phyloP scores from a whole-genome alignment of 257 asterid genomes.

The Henckelia pumila region DNA sequence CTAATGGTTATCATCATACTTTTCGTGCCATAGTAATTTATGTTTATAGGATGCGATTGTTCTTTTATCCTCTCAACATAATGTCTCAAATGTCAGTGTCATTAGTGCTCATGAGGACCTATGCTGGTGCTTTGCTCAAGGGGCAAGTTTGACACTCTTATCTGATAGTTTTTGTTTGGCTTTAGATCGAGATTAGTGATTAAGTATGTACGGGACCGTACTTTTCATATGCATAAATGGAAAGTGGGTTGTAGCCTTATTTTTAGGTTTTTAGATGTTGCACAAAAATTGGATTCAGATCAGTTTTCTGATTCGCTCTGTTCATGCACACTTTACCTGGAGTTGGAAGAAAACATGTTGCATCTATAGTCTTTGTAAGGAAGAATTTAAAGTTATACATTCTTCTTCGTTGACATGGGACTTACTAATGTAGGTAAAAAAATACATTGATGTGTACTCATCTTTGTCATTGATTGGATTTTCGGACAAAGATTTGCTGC shows the following conservation, averaged over 20 bases:
- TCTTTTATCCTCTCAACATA: too few relatives aligned
- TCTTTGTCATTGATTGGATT: slow-evolving; percentile 88
- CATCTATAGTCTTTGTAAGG: slow-evolving; percentile 12
- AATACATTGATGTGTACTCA: slow-evolving; percentile 90
- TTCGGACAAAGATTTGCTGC: slow-evolving; percentile 76
- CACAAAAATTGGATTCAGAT: slow-evolving; percentile 8
- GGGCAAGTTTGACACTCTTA: too few relatives aligned
- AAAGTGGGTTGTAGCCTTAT: not conserved
- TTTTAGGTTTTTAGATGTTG: not conserved
- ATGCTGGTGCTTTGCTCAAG: too few relatives aligned
- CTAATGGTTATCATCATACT: too few relatives aligned
- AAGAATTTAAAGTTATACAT: slow-evolving; percentile 20
- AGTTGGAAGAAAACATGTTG: slow-evolving; percentile 17
- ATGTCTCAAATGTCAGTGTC: too few relatives aligned
- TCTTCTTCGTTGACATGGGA: slow-evolving; percentile 27
- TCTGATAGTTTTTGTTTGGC: too few relatives aligned
- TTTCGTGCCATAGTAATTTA: too few relatives aligned
- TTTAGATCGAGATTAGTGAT: slow-evolving; percentile 1
- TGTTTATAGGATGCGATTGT: too few relatives aligned
- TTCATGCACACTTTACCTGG: slow-evolving; percentile 11
- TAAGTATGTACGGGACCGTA: not conserved
- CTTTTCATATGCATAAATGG: not conserved
- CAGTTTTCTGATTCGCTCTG: slow-evolving; percentile 4
- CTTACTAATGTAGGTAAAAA: slow-evolving; percentile 75
- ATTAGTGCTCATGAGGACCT: too few relatives aligned